Evolutionary conservation across 352 stramenopile genomes (phyloP).

Genomic region (Nothophytophthora sp.): DNA sequence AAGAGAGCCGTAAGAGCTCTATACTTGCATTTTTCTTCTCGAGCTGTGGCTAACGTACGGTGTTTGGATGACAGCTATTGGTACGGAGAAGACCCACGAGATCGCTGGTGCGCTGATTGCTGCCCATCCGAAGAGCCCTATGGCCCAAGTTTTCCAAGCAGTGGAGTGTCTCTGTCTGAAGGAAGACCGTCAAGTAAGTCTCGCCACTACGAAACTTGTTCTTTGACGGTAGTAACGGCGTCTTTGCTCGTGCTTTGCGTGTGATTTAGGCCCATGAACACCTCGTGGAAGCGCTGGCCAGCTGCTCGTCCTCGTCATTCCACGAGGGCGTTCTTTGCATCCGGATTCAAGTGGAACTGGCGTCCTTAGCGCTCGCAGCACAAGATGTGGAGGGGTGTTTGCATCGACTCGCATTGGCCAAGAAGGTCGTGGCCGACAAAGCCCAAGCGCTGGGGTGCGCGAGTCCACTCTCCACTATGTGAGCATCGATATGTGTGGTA

Average conservation of each 20-base stretch:
- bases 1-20: slow-evolving; percentile 60
- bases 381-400: slow-evolving; percentile 69
- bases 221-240: not conserved
- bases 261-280: slow-evolving; percentile 40
- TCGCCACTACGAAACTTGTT: not conserved
- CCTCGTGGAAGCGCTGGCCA: slow-evolving; percentile 59
- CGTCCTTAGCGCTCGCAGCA: slow-evolving; percentile 35
- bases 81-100: slow-evolving; percentile 19
- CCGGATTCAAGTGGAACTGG: slow-evolving; percentile 54
- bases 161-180: slow-evolving; percentile 23
- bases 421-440: slow-evolving; percentile 51
- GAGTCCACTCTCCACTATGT: slow-evolving; percentile 39
- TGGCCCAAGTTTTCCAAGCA: slow-evolving; percentile 51
- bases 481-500: slow-evolving; percentile 11
- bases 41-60: not conserved
- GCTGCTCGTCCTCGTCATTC: slow-evolving; percentile 65
- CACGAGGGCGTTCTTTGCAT: slow-evolving; percentile 65
- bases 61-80: slow-evolving; percentile 30
- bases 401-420: slow-evolving; percentile 44
- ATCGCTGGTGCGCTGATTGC: slow-evolving; percentile 28
- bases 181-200: slow-evolving; percentile 31
- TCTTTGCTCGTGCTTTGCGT: not conserved
- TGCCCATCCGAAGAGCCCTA: slow-evolving; percentile 45
- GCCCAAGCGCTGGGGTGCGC: slow-evolving; percentile 32
- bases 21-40: not conserved